Base-by-base conservation (phyloP, 345 rosid genomes). In the Trapa incisa region DNA sequence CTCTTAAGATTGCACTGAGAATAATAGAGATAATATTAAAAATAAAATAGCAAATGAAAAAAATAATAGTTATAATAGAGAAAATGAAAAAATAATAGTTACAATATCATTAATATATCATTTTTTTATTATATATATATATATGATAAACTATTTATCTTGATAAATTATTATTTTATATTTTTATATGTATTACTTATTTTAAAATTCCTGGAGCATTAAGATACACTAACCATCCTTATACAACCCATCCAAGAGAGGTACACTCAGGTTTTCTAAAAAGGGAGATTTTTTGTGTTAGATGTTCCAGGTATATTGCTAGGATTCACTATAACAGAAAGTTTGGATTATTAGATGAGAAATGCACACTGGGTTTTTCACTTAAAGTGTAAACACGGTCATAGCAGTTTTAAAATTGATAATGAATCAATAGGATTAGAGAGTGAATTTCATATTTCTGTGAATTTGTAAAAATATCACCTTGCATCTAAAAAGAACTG, bases 171-270 rank as follows among this genome's bases (percentile, higher is more conserved):
- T 22, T 22, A 22, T 22, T 22, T 22, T 22, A 22, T 22, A 22
- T 22, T 22, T 22, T 22, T 22, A 22, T 22, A 22, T 22, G 29
- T 22, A 22, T 22, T 22, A 22, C 29, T 22, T 22, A 22, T 22
- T 22, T 22, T 22, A 22, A 22, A 0, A 22, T 22, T 65, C 78
- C 91, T 0, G 97, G 91, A 79, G 89, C 95, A 75, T 85, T 97
- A 10, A 78, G 97, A 85, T 94, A 91, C 72, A 85, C 87, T 22
- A 91, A 93, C 83, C 96, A 94, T 67, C 97, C 99, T 0, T 91
- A 94, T 75, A 85, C 93, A 6, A 75, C 89, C 68, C 96, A 87
- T 67, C 99, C 96, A 47, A 80, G 91, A 66, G 96, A 89, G 92
- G 97, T 91, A 71, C 38, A 35, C 35, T 29, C 12, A 1, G 14